Evolutionary conservation across 2,329 filamentous ascomycete genomes (phyloP).

Genomic region (Fusarium armeniacum): DNA sequence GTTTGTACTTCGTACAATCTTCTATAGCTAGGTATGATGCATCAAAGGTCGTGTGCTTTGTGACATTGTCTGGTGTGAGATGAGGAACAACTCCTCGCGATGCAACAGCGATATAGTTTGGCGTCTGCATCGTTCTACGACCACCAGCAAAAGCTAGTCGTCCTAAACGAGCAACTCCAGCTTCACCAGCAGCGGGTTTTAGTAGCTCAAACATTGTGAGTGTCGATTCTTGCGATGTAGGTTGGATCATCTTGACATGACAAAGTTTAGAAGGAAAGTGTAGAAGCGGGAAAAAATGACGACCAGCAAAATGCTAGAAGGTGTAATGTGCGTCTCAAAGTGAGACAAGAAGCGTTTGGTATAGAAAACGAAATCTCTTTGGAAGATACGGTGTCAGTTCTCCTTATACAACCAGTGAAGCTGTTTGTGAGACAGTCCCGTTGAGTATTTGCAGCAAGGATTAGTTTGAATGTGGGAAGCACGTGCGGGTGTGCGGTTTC

Average conservation of each 20-base stretch:
- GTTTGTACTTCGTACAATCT: constrained; percentile 78
- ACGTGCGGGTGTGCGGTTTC: constrained; percentile 16
- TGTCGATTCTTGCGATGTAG: constrained; percentile 38
- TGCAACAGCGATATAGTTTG: constrained; percentile 82
- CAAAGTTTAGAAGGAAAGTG: constrained; percentile 6
- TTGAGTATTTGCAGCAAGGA: constrained; percentile 42
- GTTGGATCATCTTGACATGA: constrained; percentile 52
- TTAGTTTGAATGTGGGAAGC: constrained; percentile 17
- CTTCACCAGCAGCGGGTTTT: constrained; percentile 57
- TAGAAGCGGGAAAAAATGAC: neutral
- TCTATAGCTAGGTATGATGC: constrained; percentile 88
- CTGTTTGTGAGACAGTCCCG: constrained; percentile 18
- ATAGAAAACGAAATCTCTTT: neutral
- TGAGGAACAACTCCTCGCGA: constrained; percentile 91
- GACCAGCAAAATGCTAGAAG: neutral
- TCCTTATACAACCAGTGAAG: constrained; percentile 5
- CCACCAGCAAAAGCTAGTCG: constrained; percentile 72
- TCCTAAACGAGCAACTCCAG: constrained; percentile 73
- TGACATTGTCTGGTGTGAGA: constrained; percentile 85
- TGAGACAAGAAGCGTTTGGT: neutral
- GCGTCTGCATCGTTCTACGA: constrained; percentile 80
- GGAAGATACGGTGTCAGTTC: neutral
- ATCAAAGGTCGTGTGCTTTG: constrained; percentile 72
- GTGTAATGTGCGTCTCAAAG: neutral
- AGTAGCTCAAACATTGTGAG: constrained; percentile 62